A percentile compares a stretch with the other conserved stretches of the same genome.
Evolutionary conservation across 192 early-diverging fungal genomes (phyloP).

Genomic region (Coemansia sp.): DNA sequence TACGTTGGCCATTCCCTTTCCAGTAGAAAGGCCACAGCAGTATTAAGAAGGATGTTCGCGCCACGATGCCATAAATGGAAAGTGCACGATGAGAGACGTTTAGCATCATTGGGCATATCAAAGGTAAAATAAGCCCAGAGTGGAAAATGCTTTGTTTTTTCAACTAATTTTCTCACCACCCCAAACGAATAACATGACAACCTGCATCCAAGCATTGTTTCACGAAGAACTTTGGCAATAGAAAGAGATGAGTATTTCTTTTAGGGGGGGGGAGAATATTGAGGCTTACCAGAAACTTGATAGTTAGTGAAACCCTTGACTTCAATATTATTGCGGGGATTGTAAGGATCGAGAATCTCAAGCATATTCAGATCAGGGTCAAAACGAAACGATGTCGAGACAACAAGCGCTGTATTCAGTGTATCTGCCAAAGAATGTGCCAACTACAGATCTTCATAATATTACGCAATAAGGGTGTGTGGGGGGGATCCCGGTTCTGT

Average conservation of each 20-base stretch:
- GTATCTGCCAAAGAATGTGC: constrained; percentile 38
- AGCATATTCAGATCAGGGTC: constrained; percentile 54
- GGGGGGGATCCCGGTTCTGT: too few species aligned
- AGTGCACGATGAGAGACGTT: constrained; percentile 1
- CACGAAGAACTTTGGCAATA: too few species aligned
- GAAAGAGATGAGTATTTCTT: too few species aligned
- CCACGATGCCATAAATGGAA: neutral
- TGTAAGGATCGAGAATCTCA: constrained; percentile 50
- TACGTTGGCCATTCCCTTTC: too few species aligned
- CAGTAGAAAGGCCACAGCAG: too few species aligned
- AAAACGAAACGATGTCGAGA: constrained; percentile 49
- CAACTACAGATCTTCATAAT: constrained; percentile 17
- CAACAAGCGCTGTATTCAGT: constrained; percentile 46
- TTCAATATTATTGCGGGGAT: constrained; percentile 44
- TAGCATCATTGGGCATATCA: neutral
- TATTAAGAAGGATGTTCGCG: neutral
- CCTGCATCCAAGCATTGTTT: too few species aligned
- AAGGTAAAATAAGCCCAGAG: too few species aligned
- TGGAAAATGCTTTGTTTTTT: too few species aligned
- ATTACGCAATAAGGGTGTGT: neutral
- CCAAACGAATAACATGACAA: too few species aligned
- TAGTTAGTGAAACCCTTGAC: constrained; percentile 35
- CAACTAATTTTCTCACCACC: too few species aligned
- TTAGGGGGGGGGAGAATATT: too few species aligned
- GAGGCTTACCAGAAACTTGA: constrained; percentile 29